Evolutionary conservation across 2,329 filamentous ascomycete genomes (phyloP), one percentile per base, ranked within the genome.

Genomic region (Domatiomyces catenatus): DNA sequence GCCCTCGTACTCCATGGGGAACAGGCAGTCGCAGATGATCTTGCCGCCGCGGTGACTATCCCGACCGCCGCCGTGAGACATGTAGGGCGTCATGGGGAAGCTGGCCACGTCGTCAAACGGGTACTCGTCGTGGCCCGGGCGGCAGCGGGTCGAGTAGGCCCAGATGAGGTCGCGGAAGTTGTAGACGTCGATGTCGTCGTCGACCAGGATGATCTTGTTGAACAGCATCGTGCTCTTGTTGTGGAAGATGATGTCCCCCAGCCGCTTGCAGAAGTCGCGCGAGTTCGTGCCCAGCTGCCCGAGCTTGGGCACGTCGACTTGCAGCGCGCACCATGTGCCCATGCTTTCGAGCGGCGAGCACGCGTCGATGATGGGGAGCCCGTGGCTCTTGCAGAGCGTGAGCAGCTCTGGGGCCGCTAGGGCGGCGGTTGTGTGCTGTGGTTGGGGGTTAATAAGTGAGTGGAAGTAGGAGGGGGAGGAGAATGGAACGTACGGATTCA

Each of bases 291-390:
- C 73, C 70, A 79, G 72, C 7, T 71, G 68, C 26, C 74, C 73
- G 7, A 82, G 69, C 58, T 75, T 75, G 5, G 69, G 65, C 1
- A 71, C 75, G 59, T 83, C 78, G 19, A 80, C 72, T 52, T 79
- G 72, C 58, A 83, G 56, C 0, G 64, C 71, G 0, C 66, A 65
- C 73, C 73, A 76, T 0, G 68, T 74, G 0, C 70, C 71, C 50
- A 73, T 69, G 0, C 69, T 65, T 52, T 73, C 69, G 47, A 72
- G 70, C 0, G 70, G 71, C 0, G 70, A 54, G 53, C 67, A 71
- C 1, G 66, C 66, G 10, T 74, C 68, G 2, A 56, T 67, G 48
- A 75, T 62, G 0, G 73, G 72, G 1, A 75, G 61, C 1, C 60
- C 64, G 5, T 62, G 54, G 8, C 61, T 56, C 52, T 68, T 63